Evolutionary conservation across 441 rosid species (phyloP).

Genomic region (Brassica hybrid): DNA sequence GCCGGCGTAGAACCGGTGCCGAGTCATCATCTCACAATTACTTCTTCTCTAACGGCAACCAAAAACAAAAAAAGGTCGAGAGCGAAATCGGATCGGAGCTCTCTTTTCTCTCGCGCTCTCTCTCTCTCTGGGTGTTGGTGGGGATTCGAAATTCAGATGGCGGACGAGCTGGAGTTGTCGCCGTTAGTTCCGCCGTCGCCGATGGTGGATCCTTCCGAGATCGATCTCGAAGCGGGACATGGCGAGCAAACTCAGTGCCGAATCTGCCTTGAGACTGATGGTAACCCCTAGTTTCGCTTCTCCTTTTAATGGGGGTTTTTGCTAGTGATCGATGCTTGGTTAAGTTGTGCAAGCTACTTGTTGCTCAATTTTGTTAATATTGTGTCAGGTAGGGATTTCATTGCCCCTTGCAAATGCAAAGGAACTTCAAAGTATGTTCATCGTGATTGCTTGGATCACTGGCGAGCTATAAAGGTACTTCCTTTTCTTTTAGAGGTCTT

Average conservation of each 20-base stretch:
- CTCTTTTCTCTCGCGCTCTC: not conserved
- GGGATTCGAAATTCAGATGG: constrained; percentile 46
- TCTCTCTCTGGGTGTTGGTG: no score
- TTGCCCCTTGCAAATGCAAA: constrained; percentile 99
- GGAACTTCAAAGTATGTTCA: constrained; percentile 99
- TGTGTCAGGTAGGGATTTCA: constrained; percentile 93
- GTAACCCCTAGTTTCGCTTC: constrained; percentile 44
- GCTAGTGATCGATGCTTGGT: constrained; percentile 13
- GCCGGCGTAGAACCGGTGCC: constrained; percentile 40
- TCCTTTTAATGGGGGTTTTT: constrained; percentile 4
- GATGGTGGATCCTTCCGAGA: constrained; percentile 73
- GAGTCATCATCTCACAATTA: constrained; percentile 27
- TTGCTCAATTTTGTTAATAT: not conserved
- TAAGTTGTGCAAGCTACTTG: not conserved
- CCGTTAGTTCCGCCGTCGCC: constrained; percentile 84
- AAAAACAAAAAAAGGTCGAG: constrained; percentile 12
- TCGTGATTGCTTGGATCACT: constrained; percentile 96
- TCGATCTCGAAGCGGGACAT: constrained; percentile 99
- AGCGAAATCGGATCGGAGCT: constrained; percentile 22
- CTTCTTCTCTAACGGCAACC: constrained; percentile 29
- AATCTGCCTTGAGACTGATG: constrained; percentile 97
- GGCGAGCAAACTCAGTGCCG: constrained; percentile 97
- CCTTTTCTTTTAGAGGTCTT: not conserved
- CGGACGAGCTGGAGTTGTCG: constrained; percentile 64
- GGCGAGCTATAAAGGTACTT: constrained; percentile 92